Percentiles rank a stretch among this genome's conserved stretches.
phyloP scores from a whole-genome alignment of 768 basidiomycete genomes.

The Coprinopsis strossmayeri region DNA sequence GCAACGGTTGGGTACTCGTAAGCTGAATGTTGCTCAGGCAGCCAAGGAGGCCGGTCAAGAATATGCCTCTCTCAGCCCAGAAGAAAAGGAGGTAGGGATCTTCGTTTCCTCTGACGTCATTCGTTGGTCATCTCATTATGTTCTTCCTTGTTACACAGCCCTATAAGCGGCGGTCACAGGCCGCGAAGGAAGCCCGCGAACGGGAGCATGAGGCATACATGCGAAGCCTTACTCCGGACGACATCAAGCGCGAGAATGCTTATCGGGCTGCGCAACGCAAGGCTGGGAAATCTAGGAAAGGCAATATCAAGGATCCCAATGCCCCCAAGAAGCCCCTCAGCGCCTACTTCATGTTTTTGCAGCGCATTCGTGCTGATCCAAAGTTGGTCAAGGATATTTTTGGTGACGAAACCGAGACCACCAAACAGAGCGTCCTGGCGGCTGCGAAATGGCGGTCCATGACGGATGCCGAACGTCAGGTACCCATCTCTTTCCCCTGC shows the following conservation, averaged over 20 bases:
- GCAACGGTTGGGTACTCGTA: constrained; percentile 71
- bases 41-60: constrained; percentile 92
- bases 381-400: constrained; percentile 75
- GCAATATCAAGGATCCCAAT: constrained; percentile 95
- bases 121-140: constrained; percentile 15
- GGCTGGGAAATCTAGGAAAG: constrained; percentile 87
- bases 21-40: constrained; percentile 91
- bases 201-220: constrained; percentile 80
- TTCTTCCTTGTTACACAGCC: constrained; percentile 42
- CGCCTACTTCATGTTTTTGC: constrained; percentile 94
- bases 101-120: constrained; percentile 28
- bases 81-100: constrained; percentile 78
- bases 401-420: constrained; percentile 87
- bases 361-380: constrained; percentile 78
- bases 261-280: constrained; percentile 91
- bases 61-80: constrained; percentile 70
- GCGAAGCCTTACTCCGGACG: constrained; percentile 84
- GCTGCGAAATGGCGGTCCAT: constrained; percentile 91
- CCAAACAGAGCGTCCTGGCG: constrained; percentile 89
- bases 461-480: constrained; percentile 91
- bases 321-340: constrained; percentile 93
- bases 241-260: constrained; percentile 89
- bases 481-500: constrained; percentile 23
- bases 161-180: constrained; percentile 78
- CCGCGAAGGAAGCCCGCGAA: constrained; percentile 81